Evolutionary conservation across 2,329 filamentous ascomycete genomes (phyloP), one percentile per base, ranked within the genome.

Genomic region (Xylariaceae sp.): DNA sequence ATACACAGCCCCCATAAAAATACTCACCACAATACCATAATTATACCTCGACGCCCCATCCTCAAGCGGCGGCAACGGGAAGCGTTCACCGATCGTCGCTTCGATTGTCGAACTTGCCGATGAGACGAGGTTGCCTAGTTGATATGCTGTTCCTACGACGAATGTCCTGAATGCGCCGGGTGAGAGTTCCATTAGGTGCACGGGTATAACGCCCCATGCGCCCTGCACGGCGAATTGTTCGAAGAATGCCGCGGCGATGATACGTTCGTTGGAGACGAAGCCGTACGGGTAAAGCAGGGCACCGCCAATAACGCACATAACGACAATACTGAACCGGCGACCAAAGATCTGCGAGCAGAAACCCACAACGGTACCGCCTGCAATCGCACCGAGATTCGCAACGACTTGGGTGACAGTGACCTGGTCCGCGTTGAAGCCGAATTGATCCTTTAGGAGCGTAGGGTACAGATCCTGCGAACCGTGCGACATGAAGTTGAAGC

Each of bases 401-500:
- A 90, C 82, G 4, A 90, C 85, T 67, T 89, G 86, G 0, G 86
- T 89, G 2, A 90, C 79, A 0, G 88, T 90, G 15, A 89, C 80
- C 58, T 80, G 75, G 70, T 84, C 77, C 51, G 78, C 66, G 50
- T 71, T 72, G 67, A 84, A 83, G 13, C 70, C 72, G 63, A 80
- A 82, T 70, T 86, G 81, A 65, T 81, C 83, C 63, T 76, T 72
- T 23, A 86, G 71, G 80, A 86, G 80, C 17, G 82, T 85, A 2
- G 83, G 83, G 65, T 86, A 86, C 34, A 86, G 70, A 66, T 85
- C 82, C 72, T 89, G 73, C 18, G 84, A 88, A 56, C 89, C 89
- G 70, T 92, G 89, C 15, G 86, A 89, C 88, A 94, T 92, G 71
- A 94, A 95, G 75, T 95, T 96, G 78, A 96, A 94, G 3, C 90